phyloP scores from a whole-genome alignment of 2,329 filamentous ascomycete genomes.

The Fusarium compactum region DNA sequence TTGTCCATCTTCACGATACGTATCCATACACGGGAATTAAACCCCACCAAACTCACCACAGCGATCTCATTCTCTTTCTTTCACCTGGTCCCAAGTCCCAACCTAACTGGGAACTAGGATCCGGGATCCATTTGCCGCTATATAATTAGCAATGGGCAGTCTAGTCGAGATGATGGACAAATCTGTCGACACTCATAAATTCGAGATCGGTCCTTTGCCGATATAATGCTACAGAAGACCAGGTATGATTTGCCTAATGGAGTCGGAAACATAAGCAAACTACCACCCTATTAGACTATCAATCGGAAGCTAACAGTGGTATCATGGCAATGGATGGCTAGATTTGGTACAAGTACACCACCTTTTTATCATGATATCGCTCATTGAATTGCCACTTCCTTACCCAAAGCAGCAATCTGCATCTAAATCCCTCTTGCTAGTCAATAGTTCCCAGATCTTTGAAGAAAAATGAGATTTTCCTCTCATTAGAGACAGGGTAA shows the following conservation, averaged over 20 bases:
- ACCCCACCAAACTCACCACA: conserved; percentile 40
- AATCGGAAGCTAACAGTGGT: conserved; percentile 5
- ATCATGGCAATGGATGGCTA: conserved; percentile 21
- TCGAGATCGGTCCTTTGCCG: conserved; percentile 32
- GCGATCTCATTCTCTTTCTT: conserved; percentile 32
- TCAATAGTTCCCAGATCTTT: not conserved
- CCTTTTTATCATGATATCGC: conserved; percentile 35
- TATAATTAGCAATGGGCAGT: conserved; percentile 25
- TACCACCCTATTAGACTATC: not conserved
- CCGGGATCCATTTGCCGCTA: conserved; percentile 26
- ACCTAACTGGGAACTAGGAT: conserved; percentile 34
- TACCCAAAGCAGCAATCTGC: conserved; percentile 8
- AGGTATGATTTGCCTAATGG: conserved; percentile 12
- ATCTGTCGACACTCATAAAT: not conserved
- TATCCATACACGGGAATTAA: conserved; percentile 33
- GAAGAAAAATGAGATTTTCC: not conserved
- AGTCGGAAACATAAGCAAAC: conserved; percentile 14
- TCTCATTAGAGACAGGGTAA: not conserved
- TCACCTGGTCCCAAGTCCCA: conserved; percentile 40
- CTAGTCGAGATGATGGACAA: conserved; percentile 6
- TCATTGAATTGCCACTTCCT: conserved; percentile 7
- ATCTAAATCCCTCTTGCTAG: conserved; percentile 4
- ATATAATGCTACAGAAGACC: conserved; percentile 11
- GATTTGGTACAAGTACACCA: conserved; percentile 15
- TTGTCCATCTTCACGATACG: conserved; percentile 17